Base-by-base conservation (phyloP, 768 basidiomycete species). In the Rickenella mellea region DNA sequence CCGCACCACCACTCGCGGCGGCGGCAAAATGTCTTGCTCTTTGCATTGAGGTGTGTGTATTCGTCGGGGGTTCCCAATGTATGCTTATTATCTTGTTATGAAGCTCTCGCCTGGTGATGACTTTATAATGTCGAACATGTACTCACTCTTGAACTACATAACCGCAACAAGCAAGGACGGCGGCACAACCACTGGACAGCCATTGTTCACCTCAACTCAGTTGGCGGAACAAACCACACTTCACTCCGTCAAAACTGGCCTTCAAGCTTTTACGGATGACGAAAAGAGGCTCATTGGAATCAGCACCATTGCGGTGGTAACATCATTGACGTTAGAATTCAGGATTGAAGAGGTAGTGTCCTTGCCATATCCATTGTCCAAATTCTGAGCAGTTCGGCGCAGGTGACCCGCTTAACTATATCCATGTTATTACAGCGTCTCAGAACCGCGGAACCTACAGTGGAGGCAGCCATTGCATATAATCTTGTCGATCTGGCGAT, bases 91-190 rank as follows among this genome's bases (percentile, higher is more conserved):
- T 47, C 8, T 27, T 41, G 5, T 29, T 31, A 28, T 46, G 40
- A n/a, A 91, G 88, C 67, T 89, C 28, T 80, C 86, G 12, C 83
- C 86, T 12, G 87, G 86, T 31, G 86, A 91, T 49, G 91, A 92
- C 55, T 73, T 91, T 27, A 73, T 87, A 56, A 82, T 92, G 76
- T 97, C 93, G 3, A 89, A 92, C 51, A 84, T 97, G 80, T 97
- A 98, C 59, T 96, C 94, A 4, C 74, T 98, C 10, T 71, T 98
- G 46, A 97, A 98, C 57, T 85, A 87, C 58, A 83, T 97, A 45
- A 79, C 87, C 1, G 79, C 85, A 3, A 80, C 88, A 2, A 83
- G 80, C 66, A 86, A 84, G 55, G 83, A 83, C 39, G 63, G 55
- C 38, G 65, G 72, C 2, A 62, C 51, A 26, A 68, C 62, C 28